Evolutionary conservation across 176 grass and related monocot species (phyloP), one percentile per base, ranked within the genome.

Genomic region (Ananas comosus): DNA sequence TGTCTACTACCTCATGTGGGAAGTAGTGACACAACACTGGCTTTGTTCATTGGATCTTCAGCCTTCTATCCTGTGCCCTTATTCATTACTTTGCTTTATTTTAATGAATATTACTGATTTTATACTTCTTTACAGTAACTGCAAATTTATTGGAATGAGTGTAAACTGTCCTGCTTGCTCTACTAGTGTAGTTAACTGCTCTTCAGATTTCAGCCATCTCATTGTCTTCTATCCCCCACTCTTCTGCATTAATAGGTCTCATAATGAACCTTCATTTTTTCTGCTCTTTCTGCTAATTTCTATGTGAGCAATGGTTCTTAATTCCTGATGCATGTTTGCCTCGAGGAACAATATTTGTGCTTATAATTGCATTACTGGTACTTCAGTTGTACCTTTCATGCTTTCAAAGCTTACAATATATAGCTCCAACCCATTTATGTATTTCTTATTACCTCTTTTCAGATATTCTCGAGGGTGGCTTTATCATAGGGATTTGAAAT

Each of bases 391-490:
- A 27, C 12, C 48, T 25, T 73, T 33, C 63, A 72, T 58, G 72
- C 10, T 12, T 67, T 7, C 11, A 68, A 42, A 57, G 63, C 53
- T 48, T 52, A 68, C 48, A 42, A 72, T 82, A 29, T 76, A 74
- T 52, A 81, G 10, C 51, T 2, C 25, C 29, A 51, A 72, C 11
- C 50, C 59, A 17, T 17, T 72, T 47, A 12, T 28, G 2, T 13
- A 49, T 8, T 74, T 73, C 59, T 65, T 69, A 42, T 42, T 42
- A 4, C 33, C 4, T 42, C 33, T 54, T 13, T 3, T 64, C 74
- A 99, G 94, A 58, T 99, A 80, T 71, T 76, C 69, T 12, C 86
- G 89, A 70, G 87, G 89, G 75, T 99, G 94, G 94, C 88, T 93
- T 85, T 99, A 99, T 85, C 94, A 99, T 58, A 99, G 64, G 83